Evolutionary conservation across 306 rosid species (phyloP).

Genomic region (Prunus fruticosa): DNA sequence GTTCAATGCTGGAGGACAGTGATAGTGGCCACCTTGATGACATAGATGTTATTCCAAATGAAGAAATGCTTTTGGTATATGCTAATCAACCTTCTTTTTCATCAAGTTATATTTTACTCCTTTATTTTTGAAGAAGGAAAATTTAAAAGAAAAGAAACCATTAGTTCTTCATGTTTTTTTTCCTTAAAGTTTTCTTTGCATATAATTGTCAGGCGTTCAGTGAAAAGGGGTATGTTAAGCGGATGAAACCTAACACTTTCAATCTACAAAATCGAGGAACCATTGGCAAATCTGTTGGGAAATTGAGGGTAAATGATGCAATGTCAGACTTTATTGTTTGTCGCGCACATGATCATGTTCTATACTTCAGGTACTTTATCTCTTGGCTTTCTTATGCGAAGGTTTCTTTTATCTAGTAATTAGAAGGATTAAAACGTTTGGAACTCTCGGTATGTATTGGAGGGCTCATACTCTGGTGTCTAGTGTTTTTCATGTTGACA

Average conservation of each 20-base stretch:
- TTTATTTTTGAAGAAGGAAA: constrained; percentile 1
- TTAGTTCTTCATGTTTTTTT: background rate
- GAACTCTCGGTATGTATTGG: background rate
- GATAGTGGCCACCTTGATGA: constrained; percentile 94
- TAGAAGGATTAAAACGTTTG: background rate
- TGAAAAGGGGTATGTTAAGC: constrained; percentile 93
- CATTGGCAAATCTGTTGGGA: constrained; percentile 98
- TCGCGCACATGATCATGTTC: constrained; percentile 86
- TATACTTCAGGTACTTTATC: constrained; percentile 75
- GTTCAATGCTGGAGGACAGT: constrained; percentile 75
- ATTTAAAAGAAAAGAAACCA: background rate
- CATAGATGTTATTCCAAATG: constrained; percentile 95
- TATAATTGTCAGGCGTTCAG: constrained; percentile 67
- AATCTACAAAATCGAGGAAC: constrained; percentile 95
- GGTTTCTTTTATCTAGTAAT: background rate
- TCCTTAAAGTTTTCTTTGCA: constrained; percentile 4
- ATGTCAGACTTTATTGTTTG: constrained; percentile 97
- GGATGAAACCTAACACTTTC: constrained; percentile 91
- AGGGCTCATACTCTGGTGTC: background rate
- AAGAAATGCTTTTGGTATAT: constrained; percentile 85
- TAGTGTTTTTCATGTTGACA: background rate
- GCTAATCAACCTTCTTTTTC: constrained; percentile 8
- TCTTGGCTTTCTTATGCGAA: background rate
- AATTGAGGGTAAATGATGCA: constrained; percentile 86
- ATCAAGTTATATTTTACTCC: constrained; percentile 1